Evolutionary conservation across 2,329 filamentous ascomycete genomes (phyloP).

Genomic region (Diplodia seriata): DNA sequence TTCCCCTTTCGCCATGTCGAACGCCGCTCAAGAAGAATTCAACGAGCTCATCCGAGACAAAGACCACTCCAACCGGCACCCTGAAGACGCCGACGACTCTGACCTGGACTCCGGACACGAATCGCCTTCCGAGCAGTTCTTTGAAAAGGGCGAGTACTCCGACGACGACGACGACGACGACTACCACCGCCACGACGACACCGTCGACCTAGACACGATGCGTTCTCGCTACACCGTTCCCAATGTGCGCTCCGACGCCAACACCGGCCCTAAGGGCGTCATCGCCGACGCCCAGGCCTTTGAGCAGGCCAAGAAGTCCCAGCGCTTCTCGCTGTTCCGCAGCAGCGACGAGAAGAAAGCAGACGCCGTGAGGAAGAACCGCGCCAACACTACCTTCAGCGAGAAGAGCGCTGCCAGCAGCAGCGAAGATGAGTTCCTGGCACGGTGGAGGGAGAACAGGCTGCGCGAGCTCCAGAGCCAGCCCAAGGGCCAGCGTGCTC

Average conservation of each 20-base stretch:
- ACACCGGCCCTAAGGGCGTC: conserved; percentile 85
- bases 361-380: conserved; percentile 31
- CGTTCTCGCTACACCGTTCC: conserved; percentile 64
- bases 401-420: conserved; percentile 61
- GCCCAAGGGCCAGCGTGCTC: conserved; percentile 57
- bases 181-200: conserved; percentile 47
- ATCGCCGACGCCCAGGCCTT: conserved; percentile 83
- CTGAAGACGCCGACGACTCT: conserved; percentile 55
- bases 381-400: conserved; percentile 45
- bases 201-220: conserved; percentile 54
- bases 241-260: conserved; percentile 69
- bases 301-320: conserved; percentile 63
- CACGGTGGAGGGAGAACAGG: conserved; percentile 82
- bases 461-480: conserved; percentile 75
- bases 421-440: conserved; percentile 82
- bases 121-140: conserved; percentile 53
- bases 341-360: conserved; percentile 31
- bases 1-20: conserved; percentile 38
- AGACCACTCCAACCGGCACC: conserved; percentile 51
- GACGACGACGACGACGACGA: conserved; percentile 56
- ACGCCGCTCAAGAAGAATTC: conserved; percentile 59
- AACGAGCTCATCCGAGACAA: conserved; percentile 59
- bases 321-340: conserved; percentile 41
- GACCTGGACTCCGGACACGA: conserved; percentile 65
- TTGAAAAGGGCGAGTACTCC: conserved; percentile 65